Evolutionary conservation across 129 eudicot genomes (phyloP).

Genomic region (Flaveria linearis): DNA sequence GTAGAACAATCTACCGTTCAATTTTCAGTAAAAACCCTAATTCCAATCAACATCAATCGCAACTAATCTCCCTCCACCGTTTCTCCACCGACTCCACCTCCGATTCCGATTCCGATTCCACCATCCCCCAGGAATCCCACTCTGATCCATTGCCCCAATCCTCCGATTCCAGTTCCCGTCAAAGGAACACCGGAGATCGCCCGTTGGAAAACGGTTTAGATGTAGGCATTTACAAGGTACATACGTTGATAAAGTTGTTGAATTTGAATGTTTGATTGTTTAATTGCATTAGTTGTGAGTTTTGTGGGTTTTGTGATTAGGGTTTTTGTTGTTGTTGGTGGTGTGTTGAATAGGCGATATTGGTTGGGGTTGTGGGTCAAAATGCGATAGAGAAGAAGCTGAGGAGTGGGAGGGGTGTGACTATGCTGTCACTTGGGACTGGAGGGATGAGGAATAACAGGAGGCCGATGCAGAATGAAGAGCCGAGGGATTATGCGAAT

Average conservation of each 20-base stretch:
- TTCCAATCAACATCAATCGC: slow-evolving; percentile 16
- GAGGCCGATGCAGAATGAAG: slow-evolving; percentile 77
- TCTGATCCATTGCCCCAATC: slow-evolving; percentile 33
- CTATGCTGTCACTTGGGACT: slow-evolving; percentile 73
- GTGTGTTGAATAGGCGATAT: slow-evolving; percentile 55
- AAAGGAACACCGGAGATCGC: slow-evolving; percentile 26
- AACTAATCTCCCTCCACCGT: slow-evolving; percentile 19
- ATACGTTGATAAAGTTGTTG: not conserved
- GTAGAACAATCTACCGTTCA: slow-evolving; percentile 41
- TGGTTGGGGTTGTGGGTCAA: slow-evolving; percentile 85
- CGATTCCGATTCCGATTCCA: slow-evolving; percentile 33
- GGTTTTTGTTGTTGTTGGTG: not conserved
- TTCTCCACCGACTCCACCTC: slow-evolving; percentile 34
- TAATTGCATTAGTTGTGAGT: no score
- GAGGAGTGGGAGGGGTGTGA: slow-evolving; percentile 67
- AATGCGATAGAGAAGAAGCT: slow-evolving; percentile 75
- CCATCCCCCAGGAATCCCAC: slow-evolving; percentile 31
- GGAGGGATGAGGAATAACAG: slow-evolving; percentile 91
- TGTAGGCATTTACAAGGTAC: slow-evolving; percentile 76
- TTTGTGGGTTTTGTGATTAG: not conserved
- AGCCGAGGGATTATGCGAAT: slow-evolving; percentile 81
- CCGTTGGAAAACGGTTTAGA: slow-evolving; percentile 81
- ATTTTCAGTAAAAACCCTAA: slow-evolving; percentile 34
- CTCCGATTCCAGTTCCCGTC: slow-evolving; percentile 29
- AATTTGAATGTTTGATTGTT: not conserved